phyloP scores from a whole-genome alignment of 23 red algal genomes.

The Gracilaria caudata region DNA sequence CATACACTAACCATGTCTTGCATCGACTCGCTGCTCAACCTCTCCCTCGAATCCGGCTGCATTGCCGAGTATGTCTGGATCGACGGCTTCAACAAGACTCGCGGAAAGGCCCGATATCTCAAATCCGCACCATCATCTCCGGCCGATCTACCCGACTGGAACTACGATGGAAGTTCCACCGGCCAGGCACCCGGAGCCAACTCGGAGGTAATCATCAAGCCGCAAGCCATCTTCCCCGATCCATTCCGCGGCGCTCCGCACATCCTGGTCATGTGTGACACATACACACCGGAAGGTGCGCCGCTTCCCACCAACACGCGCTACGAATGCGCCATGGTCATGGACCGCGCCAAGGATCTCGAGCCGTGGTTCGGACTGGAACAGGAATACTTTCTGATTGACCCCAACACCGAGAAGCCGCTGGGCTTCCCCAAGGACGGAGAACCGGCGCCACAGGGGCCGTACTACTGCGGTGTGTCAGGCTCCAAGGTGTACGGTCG shows the following conservation, averaged over 20 bases:
- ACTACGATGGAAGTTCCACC: conserved; percentile 98
- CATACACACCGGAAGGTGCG: conserved; percentile 88
- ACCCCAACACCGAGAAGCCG: conserved; percentile 77
- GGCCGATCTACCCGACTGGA: conserved; percentile 90
- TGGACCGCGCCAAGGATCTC: conserved; percentile 80
- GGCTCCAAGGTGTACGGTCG: conserved; percentile 86
- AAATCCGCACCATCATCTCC: conserved; percentile 22
- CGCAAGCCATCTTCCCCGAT: conserved; percentile 91
- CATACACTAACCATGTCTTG: conserved; percentile 19
- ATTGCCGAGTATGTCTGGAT: conserved; percentile 99
- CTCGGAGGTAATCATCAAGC: conserved; percentile 96
- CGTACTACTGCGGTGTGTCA: conserved; percentile 95
- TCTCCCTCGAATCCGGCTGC: conserved; percentile 35
- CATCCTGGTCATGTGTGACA: conserved; percentile 98
- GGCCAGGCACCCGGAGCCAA: conserved; percentile 88
- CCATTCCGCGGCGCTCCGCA: conserved; percentile 91
- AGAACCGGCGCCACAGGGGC: conserved; percentile 86
- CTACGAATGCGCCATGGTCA: conserved; percentile 70
- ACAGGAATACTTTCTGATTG: conserved; percentile 97
- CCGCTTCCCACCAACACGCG: conserved; percentile 94
- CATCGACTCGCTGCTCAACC: conserved; percentile 57
- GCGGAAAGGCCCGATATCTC: conserved; percentile 79
- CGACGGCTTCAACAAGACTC: conserved; percentile 81
- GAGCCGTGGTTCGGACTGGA: conserved; percentile 99
- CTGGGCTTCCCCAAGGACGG: conserved; percentile 90